These are phyloP conservation scores for Monosporascus sp. DNA, from an alignment of 2,329 filamentous ascomycete species.

Conservation along the genomic window DNA sequence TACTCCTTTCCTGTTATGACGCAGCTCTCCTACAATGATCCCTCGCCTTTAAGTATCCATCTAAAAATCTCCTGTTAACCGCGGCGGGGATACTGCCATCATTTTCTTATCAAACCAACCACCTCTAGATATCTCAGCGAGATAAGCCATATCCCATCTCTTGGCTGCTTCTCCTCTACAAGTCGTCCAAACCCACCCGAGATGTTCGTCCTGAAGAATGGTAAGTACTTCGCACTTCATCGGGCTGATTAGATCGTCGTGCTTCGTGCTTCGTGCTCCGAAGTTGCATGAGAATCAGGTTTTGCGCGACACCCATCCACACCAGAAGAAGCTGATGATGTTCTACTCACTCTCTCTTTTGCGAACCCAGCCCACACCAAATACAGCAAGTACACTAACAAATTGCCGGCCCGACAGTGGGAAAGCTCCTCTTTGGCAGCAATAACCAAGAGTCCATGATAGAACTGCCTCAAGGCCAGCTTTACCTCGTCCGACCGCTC, in stretches of 20 bases:
- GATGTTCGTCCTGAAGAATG: conserved; percentile 39
- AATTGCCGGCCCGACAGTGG: conserved; percentile 50
- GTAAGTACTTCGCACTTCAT: conserved; percentile 22
- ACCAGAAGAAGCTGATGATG: neutral
- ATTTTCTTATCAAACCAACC: neutral
- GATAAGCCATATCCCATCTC: no score
- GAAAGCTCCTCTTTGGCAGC: conserved; percentile 87
- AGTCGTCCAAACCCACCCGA: conserved; percentile 9
- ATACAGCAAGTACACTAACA: neutral
- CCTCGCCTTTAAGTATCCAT: neutral
- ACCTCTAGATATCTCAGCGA: neutral
- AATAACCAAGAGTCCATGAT: conserved; percentile 87
- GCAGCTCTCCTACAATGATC: neutral
- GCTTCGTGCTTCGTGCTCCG: neutral
- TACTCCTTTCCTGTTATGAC: neutral
- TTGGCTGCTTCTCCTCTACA: neutral
- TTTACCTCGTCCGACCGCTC: conserved; percentile 91
- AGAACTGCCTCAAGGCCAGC: conserved; percentile 90
- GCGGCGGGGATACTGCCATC: neutral
- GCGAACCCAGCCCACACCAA: neutral
- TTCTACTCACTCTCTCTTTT: conserved; percentile 2
- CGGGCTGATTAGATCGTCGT: conserved; percentile 1
- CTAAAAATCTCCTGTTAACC: neutral
- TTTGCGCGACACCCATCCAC: no score
- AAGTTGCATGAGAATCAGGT: no score